Conservation (phyloP, 2,329 filamentous ascomycete species). For the Talaromyces funiculosus region DNA sequence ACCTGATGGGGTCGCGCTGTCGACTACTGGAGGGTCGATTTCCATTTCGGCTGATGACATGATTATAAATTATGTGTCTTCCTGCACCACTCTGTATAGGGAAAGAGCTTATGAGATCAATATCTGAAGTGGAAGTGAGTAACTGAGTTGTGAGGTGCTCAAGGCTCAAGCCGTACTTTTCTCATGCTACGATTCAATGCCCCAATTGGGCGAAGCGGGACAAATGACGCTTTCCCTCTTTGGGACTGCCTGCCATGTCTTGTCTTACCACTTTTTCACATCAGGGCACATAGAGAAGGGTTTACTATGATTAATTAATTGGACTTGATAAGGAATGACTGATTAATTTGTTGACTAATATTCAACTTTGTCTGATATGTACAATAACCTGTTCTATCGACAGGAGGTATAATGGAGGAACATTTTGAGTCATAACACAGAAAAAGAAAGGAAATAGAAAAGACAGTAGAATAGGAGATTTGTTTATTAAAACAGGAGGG, state of each 20-base stretch:
- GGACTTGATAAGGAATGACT: not conserved
- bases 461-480: constrained; percentile 7
- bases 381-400: constrained; percentile 1
- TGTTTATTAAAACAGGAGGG: constrained; percentile 5
- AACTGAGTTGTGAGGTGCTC: not conserved
- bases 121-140: not conserved
- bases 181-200: not conserved
- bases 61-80: not conserved
- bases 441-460: not conserved
- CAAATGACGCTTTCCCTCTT: not conserved
- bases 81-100: not conserved
- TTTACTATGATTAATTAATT: not conserved
- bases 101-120: not conserved
- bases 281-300: not conserved
- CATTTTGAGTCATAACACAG: not conserved
- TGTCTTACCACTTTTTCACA: not conserved
- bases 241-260: not conserved
- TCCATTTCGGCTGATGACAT: constrained; percentile 44
- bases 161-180: not conserved
- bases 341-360: not conserved
- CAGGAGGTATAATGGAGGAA: not conserved
- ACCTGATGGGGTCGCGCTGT: constrained; percentile 25
- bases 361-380: constrained; percentile 1
- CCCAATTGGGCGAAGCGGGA: not conserved
- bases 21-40: constrained; percentile 36